Evolutionary conservation across 2,329 filamentous ascomycete species (phyloP).

Genomic region (Aphanoascus verrucosus): DNA sequence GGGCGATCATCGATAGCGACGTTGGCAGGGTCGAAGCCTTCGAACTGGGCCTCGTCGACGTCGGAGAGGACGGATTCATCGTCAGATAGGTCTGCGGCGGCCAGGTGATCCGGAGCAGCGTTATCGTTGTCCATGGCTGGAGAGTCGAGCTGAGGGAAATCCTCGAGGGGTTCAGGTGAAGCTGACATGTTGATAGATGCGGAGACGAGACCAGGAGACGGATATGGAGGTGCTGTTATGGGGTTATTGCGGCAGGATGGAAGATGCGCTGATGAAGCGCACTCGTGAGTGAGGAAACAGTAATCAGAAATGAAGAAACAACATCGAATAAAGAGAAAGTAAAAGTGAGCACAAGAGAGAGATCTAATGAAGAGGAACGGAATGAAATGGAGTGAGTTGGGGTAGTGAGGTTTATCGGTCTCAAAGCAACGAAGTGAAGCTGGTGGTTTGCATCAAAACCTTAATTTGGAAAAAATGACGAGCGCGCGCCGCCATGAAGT

Average conservation of each 20-base stretch:
- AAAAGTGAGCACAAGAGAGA: too few species aligned
- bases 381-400: neutral
- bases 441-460: constrained; percentile 6
- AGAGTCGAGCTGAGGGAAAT: constrained; percentile 7
- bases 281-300: too few species aligned
- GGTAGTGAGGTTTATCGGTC: neutral
- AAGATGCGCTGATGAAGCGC: neutral
- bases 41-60: constrained; percentile 54
- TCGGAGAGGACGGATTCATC: constrained; percentile 54
- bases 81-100: constrained; percentile 42
- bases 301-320: too few species aligned
- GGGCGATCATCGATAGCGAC: constrained; percentile 52
- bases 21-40: constrained; percentile 52
- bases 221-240: neutral
- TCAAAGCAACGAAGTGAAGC: neutral
- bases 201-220: neutral
- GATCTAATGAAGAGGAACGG: too few species aligned
- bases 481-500: too few species aligned
- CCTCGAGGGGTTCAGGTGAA: constrained; percentile 25
- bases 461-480: neutral
- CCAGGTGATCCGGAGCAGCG: constrained; percentile 18
- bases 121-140: constrained; percentile 16
- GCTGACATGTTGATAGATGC: constrained; percentile 28
- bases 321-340: neutral
- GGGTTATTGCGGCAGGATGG: neutral